Conservation (phyloP, 805 yeast genomes). For the Diddensiella caesifluorescens region DNA sequence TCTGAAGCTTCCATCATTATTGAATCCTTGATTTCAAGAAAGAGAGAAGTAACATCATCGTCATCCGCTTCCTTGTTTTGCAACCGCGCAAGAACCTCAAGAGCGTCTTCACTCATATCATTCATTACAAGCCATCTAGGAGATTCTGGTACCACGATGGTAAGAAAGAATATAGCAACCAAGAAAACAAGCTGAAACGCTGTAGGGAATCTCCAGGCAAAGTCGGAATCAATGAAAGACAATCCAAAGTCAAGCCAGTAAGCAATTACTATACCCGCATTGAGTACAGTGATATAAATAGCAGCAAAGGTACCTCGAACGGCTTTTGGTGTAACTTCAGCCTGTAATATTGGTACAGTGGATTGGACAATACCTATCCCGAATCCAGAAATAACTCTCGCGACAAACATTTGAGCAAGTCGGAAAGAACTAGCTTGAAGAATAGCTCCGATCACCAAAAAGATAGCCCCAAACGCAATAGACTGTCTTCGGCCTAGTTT, state of each 20-base stretch:
- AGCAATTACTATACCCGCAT: constrained; percentile 7
- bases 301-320: constrained; percentile 8
- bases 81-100: constrained; percentile 6
- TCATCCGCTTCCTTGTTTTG: constrained; percentile 2
- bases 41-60: neutral
- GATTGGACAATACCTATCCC: constrained; percentile 51
- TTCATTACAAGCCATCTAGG: constrained; percentile 11
- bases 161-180: constrained; percentile 6
- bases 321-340: constrained; percentile 6
- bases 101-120: constrained; percentile 9
- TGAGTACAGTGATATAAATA: constrained; percentile 3
- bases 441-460: constrained; percentile 6
- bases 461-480: constrained; percentile 5
- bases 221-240: constrained; percentile 3
- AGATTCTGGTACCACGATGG: constrained; percentile 8
- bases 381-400: constrained; percentile 65
- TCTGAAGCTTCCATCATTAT: constrained; percentile 4
- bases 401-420: constrained; percentile 67
- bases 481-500: constrained; percentile 10
- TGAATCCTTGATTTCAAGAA: constrained; percentile 8
- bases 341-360: constrained; percentile 6
- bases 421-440: constrained; percentile 57
- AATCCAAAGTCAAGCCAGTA: constrained; percentile 15
- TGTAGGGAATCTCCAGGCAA: constrained; percentile 66
- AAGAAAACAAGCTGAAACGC: constrained; percentile 57